phyloP scores from a whole-genome alignment of 140 eudicot species.

The Cichorium intybus region DNA sequence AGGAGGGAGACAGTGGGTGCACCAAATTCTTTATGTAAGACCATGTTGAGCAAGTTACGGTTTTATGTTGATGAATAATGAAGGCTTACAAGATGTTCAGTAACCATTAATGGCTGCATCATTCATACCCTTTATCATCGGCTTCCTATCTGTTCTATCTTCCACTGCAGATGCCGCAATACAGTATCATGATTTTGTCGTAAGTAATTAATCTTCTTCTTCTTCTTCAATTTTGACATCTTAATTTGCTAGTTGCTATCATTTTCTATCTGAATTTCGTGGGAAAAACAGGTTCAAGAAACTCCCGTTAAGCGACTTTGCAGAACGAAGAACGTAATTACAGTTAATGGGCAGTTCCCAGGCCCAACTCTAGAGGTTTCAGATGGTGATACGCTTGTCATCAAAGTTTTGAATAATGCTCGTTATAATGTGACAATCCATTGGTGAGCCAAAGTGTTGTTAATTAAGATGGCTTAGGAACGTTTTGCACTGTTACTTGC shows the following conservation, averaged over 20 bases:
- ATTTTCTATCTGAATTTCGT: not conserved
- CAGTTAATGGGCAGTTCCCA: slow-evolving; percentile 64
- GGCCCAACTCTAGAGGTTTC: slow-evolving; percentile 58
- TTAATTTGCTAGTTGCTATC: no score
- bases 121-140: slow-evolving; percentile 24
- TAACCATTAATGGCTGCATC: slow-evolving; percentile 24
- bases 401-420: slow-evolving; percentile 48
- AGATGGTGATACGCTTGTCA: slow-evolving; percentile 46
- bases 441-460: slow-evolving; percentile 36
- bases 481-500: not conserved
- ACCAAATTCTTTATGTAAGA: slow-evolving; percentile 49
- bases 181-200: slow-evolving; percentile 63
- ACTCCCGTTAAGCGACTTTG: slow-evolving; percentile 53
- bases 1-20: slow-evolving; percentile 41
- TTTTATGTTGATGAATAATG: slow-evolving; percentile 13
- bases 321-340: slow-evolving; percentile 38
- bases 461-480: not conserved
- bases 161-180: slow-evolving; percentile 45
- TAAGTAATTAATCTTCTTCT: slow-evolving; percentile 22
- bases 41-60: slow-evolving; percentile 17
- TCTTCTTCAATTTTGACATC: not conserved
- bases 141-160: slow-evolving; percentile 28
- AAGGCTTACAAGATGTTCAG: slow-evolving; percentile 10
- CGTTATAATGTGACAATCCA: slow-evolving; percentile 56
- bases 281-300: slow-evolving; percentile 36